Percentiles rank a stretch among this genome's conserved stretches.
Conservation (phyloP, 2,329 filamentous ascomycete species). For the Lachnellula hyalina region DNA sequence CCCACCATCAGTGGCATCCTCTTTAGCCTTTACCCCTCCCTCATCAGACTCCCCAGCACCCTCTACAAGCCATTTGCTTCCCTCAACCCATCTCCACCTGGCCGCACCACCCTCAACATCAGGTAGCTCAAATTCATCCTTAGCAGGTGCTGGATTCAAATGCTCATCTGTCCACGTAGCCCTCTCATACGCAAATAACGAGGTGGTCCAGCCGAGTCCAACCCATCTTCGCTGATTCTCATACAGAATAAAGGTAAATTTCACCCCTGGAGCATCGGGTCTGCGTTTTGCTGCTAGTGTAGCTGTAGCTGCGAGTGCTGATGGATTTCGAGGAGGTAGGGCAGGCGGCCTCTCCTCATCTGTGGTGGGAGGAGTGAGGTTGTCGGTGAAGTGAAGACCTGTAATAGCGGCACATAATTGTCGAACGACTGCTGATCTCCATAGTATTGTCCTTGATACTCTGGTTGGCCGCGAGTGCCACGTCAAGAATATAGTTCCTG, state of each 20-base stretch:
- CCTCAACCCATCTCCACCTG: slow-evolving; percentile 77
- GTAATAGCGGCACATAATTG: slow-evolving; percentile 67
- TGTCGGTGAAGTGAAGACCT: slow-evolving; percentile 66
- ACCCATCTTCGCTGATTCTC: slow-evolving; percentile 97
- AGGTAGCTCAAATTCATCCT: slow-evolving; percentile 65
- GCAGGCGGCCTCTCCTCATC: slow-evolving; percentile 25
- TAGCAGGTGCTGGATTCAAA: slow-evolving; percentile 70
- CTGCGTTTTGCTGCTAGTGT: slow-evolving; percentile 34
- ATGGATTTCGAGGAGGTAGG: slow-evolving; percentile 26
- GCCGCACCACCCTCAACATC: slow-evolving; percentile 59
- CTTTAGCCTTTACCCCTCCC: slow-evolving; percentile 36
- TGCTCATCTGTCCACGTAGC: slow-evolving; percentile 95
- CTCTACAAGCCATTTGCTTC: slow-evolving; percentile 82
- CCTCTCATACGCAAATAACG: slow-evolving; percentile 84
- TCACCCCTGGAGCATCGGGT: slow-evolving; percentile 69
- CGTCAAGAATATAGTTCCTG: slow-evolving; percentile 81
- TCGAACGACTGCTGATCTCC: slow-evolving; percentile 77
- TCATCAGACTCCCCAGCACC: slow-evolving; percentile 54
- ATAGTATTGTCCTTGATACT: slow-evolving; percentile 80
- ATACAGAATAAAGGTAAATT: slow-evolving; percentile 94
- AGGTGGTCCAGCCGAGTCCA: slow-evolving; percentile 90
- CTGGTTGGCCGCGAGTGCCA: slow-evolving; percentile 88
- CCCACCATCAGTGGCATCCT: slow-evolving; percentile 37
- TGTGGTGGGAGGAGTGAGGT: slow-evolving; percentile 27
- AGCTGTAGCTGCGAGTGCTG: slow-evolving; percentile 20